phyloP scores from a whole-genome alignment of 108 stramenopile genomes.

The Skeletonema costatum region DNA sequence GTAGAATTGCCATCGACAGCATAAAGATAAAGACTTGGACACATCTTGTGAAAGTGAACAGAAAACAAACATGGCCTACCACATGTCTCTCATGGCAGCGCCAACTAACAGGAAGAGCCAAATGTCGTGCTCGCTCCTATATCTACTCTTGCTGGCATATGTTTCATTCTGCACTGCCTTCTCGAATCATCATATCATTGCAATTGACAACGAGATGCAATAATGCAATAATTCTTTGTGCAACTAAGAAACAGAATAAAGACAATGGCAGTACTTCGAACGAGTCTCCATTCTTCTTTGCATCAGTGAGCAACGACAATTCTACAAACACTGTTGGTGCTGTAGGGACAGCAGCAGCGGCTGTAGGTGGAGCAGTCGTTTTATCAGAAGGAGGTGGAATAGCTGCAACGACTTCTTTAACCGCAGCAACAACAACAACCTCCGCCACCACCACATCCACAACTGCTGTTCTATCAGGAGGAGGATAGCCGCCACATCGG shows the following conservation, averaged over 20 bases:
- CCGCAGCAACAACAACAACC: conserved; percentile 2
- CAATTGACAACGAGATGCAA: not conserved
- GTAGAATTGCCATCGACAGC: too few species aligned
- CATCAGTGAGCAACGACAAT: conserved; percentile 1
- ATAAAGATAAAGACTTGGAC: too few species aligned
- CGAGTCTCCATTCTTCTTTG: conserved; percentile 23
- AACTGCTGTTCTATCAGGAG: conserved; percentile 1
- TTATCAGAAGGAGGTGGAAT: conserved; percentile 6
- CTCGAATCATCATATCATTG: not conserved
- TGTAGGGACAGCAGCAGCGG: conserved; percentile 11
- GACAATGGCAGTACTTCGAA: not conserved
- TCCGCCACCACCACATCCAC: not conserved
- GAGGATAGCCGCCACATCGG: conserved; percentile 2
- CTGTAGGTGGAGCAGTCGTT: not conserved
- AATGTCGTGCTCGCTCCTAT: not conserved
- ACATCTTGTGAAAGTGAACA: too few species aligned
- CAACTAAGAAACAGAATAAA: not conserved
- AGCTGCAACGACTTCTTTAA: not conserved
- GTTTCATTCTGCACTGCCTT: not conserved
- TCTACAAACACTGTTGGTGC: conserved; percentile 1
- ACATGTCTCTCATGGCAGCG: too few species aligned
- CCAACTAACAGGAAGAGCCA: not conserved
- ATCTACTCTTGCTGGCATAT: not conserved
- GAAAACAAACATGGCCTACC: too few species aligned
- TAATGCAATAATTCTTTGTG: not conserved